These are phyloP conservation scores for Hirschioporus abietinus DNA, from an alignment of 768 basidiomycete genomes.

Conservation along the genomic window DNA sequence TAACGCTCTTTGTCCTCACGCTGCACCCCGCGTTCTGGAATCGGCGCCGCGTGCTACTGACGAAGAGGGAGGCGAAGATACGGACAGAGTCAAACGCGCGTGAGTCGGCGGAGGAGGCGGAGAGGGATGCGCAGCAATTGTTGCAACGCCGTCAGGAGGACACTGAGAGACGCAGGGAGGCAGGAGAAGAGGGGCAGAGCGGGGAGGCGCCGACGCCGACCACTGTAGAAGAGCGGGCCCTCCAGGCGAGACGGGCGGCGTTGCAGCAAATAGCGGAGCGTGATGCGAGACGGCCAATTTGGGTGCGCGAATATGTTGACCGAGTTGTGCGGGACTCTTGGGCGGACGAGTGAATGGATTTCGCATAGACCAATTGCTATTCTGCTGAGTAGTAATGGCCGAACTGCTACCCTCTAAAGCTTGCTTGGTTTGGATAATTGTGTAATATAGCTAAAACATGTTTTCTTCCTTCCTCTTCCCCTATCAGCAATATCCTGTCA, in stretches of 20 bases:
- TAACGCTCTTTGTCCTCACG: conserved; percentile 52
- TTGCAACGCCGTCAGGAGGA: conserved; percentile 24
- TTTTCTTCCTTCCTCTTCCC: not conserved
- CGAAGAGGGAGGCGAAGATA: conserved; percentile 58
- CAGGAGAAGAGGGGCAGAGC: not conserved
- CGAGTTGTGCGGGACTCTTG: conserved; percentile 62
- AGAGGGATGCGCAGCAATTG: conserved; percentile 9
- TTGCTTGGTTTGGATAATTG: not conserved
- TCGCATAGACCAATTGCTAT: not conserved
- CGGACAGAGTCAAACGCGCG: conserved; percentile 55
- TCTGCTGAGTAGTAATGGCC: not conserved
- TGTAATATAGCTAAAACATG: not conserved
- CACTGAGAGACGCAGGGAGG: not conserved
- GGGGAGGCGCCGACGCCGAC: not conserved
- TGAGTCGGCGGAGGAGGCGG: conserved; percentile 26
- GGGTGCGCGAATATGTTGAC: conserved; percentile 61
- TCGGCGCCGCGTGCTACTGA: conserved; percentile 51
- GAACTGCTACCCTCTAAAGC: not conserved
- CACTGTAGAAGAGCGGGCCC: not conserved
- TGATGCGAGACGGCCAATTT: conserved; percentile 35
- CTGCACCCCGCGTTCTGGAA: conserved; percentile 75
- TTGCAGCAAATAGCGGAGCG: conserved; percentile 44
- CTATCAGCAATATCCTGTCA: not conserved
- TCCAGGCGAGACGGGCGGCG: conserved; percentile 31
- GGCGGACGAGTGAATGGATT: conserved; percentile 49